These are phyloP conservation scores for Ophiostoma sp. DNA, from an alignment of 2,329 filamentous ascomycete species.

Conservation along the genomic window DNA sequence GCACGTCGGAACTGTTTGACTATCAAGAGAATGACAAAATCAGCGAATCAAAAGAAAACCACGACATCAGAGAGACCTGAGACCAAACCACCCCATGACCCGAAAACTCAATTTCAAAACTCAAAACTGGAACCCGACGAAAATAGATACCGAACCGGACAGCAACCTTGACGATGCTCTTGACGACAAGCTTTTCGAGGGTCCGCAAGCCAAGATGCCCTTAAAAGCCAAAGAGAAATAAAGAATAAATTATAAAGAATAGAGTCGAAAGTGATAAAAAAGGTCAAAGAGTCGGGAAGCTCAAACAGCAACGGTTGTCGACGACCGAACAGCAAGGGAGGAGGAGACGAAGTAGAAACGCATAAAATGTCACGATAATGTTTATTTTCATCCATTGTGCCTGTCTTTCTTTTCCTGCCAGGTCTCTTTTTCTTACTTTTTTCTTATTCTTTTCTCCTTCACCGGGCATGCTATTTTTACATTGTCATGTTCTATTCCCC, in stretches of 20 bases:
- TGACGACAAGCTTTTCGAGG: background rate
- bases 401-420: background rate
- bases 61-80: background rate
- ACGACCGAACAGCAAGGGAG: background rate
- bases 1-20: background rate
- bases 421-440: background rate
- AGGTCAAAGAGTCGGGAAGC: background rate
- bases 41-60: background rate
- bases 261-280: background rate
- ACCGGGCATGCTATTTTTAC: background rate
- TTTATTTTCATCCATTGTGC: background rate
- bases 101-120: background rate
- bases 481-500: background rate
- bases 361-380: constrained; percentile 9
- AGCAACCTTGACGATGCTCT: background rate
- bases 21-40: background rate
- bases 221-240: background rate
- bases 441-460: background rate
- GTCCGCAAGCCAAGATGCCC: background rate
- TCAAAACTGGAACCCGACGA: background rate
- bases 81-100: background rate
- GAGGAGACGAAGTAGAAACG: constrained; percentile 3
- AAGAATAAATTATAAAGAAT: too few species aligned
- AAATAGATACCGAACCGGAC: background rate
- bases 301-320: background rate